These are phyloP conservation scores for Secale cereale DNA, from an alignment of 176 grass and related monocot genomes.

Conservation along the genomic window DNA sequence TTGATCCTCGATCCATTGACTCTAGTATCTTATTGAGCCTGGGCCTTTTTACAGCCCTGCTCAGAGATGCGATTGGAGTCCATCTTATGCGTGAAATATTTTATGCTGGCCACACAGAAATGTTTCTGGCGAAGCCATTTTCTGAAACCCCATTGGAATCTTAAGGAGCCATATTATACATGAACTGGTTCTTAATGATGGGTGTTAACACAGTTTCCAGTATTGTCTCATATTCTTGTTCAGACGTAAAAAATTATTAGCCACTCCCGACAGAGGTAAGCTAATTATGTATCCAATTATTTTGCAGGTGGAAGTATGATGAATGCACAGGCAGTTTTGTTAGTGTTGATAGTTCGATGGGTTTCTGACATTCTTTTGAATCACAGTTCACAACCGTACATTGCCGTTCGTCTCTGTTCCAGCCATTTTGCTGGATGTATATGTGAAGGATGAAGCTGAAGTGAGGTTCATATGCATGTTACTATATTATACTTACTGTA, in stretches of 20 bases:
- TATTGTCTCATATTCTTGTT: not conserved
- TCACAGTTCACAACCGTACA: constrained; percentile 14
- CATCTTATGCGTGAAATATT: not conserved
- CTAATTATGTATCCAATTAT: constrained; percentile 3
- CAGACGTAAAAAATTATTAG: not conserved
- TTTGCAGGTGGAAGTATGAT: constrained; percentile 59
- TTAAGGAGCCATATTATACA: not conserved
- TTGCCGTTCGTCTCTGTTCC: not conserved
- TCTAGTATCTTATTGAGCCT: not conserved
- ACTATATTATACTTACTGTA: too few relatives aligned
- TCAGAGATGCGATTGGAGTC: not conserved
- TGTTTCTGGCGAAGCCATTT: not conserved
- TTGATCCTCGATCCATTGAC: too few relatives aligned
- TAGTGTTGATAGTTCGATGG: not conserved
- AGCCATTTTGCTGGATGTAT: not conserved
- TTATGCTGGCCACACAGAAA: not conserved
- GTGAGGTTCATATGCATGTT: not conserved
- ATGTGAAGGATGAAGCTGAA: not conserved
- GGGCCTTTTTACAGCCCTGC: not conserved
- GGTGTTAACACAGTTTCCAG: not conserved
- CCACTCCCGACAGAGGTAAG: not conserved
- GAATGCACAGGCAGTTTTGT: constrained; percentile 37
- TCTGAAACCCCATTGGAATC: not conserved
- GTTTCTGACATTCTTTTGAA: constrained; percentile 4
- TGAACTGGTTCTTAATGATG: too few relatives aligned